Evolutionary conservation across 345 rosid species (phyloP).

Genomic region (Cardamine chenopodiifolia): DNA sequence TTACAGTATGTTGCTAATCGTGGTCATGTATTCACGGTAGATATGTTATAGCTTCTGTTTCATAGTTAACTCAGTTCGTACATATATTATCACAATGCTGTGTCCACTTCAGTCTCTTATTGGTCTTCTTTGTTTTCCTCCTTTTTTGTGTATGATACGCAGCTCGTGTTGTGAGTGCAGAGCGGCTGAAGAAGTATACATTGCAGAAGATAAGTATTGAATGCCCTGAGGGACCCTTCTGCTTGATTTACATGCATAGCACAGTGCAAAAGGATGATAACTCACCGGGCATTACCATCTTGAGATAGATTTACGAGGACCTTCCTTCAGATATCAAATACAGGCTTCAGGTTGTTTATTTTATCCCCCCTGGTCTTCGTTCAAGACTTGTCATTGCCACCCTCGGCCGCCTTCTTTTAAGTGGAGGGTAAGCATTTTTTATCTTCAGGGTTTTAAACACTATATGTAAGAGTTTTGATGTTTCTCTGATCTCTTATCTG

Average conservation of each 20-base stretch:
- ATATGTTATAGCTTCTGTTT: background rate
- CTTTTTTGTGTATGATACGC: constrained; percentile 31
- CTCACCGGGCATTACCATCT: constrained; percentile 75
- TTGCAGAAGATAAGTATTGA: constrained; percentile 70
- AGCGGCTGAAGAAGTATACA: constrained; percentile 78
- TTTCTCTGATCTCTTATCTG: background rate
- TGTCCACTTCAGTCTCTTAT: constrained; percentile 1
- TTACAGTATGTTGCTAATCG: too few species aligned
- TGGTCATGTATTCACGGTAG: too few species aligned
- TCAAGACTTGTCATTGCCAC: constrained; percentile 85
- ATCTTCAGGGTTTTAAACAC: background rate
- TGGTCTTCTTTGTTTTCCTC: too few species aligned
- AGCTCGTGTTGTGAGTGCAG: constrained; percentile 87
- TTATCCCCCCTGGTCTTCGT: constrained; percentile 86
- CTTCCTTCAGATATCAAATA: constrained; percentile 72
- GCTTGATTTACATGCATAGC: constrained; percentile 82
- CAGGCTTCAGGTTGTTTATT: constrained; percentile 78
- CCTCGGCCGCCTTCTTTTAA: constrained; percentile 86
- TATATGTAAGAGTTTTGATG: background rate
- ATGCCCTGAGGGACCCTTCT: constrained; percentile 79
- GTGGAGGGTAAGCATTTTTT: constrained; percentile 71
- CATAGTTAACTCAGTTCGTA: background rate
- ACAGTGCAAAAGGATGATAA: constrained; percentile 87
- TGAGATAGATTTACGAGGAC: constrained; percentile 96
- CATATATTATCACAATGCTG: too few species aligned